Percentiles rank a stretch among this genome's conserved stretches.
Conservation (phyloP, 768 basidiomycete species). For the Russula ochroleuca region DNA sequence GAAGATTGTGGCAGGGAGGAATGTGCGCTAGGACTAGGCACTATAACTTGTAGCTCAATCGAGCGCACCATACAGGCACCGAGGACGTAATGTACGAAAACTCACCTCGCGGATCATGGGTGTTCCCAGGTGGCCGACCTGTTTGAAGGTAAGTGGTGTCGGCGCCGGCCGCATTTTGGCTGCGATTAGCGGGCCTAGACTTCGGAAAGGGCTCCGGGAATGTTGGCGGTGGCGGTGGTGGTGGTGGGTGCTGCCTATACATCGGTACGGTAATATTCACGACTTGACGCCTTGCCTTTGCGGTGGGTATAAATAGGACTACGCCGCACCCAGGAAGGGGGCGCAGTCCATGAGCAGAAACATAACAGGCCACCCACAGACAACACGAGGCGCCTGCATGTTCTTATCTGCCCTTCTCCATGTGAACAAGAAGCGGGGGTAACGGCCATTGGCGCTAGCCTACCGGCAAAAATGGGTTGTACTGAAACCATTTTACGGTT, state of each 20-base stretch:
- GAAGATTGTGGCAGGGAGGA: too few relatives aligned
- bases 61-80: neutral
- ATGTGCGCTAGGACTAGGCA: neutral
- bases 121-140: neutral
- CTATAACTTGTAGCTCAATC: constrained; percentile 2
- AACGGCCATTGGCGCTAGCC: neutral
- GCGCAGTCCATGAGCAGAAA: neutral
- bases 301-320: neutral
- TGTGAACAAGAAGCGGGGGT: neutral
- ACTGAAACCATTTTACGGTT: neutral
- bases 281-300: neutral
- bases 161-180: neutral
- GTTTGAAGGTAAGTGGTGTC: neutral
- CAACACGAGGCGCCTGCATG: neutral
- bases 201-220: neutral
- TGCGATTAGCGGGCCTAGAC: too few relatives aligned
- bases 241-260: neutral
- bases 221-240: neutral
- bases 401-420: neutral
- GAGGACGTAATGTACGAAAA: neutral
- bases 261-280: neutral
- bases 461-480: neutral
- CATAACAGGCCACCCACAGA: neutral
- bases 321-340: neutral
- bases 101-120: neutral